Conservation (phyloP, 23 red algal species). For the Pyropia yezoensis region DNA sequence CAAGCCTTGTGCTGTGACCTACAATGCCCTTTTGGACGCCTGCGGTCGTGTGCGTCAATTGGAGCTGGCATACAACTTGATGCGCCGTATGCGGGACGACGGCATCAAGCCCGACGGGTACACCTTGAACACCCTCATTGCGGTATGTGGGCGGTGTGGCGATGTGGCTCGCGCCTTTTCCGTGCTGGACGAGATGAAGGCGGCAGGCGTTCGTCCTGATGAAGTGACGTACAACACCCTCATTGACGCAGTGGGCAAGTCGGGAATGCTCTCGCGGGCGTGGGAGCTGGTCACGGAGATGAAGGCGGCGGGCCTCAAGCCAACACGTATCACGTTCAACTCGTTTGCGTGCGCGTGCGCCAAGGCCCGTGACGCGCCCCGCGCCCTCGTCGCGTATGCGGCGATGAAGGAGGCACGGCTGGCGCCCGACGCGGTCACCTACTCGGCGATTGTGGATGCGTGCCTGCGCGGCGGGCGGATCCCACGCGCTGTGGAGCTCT, state of each 20-base stretch:
- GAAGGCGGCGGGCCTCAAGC: slow-evolving; percentile 27
- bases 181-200: slow-evolving; percentile 48
- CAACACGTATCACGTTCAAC: slow-evolving; percentile 68
- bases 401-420: slow-evolving; percentile 31
- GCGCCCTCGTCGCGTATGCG: slow-evolving; percentile 40
- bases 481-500: slow-evolving; percentile 20
- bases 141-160: slow-evolving; percentile 60
- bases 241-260: slow-evolving; percentile 70
- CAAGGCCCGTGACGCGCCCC: slow-evolving; percentile 35
- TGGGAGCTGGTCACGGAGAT: slow-evolving; percentile 67
- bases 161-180: slow-evolving; percentile 48
- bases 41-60: slow-evolving; percentile 38
- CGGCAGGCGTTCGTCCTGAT: slow-evolving; percentile 49
- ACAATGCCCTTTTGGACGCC: slow-evolving; percentile 68
- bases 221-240: slow-evolving; percentile 92
- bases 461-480: slow-evolving; percentile 37
- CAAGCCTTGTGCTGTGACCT: slow-evolving; percentile 63
- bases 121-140: slow-evolving; percentile 77
- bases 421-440: slow-evolving; percentile 53
- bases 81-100: slow-evolving; percentile 35
- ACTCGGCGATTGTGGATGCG: slow-evolving; percentile 54
- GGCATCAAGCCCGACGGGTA: slow-evolving; percentile 76
- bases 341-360: slow-evolving; percentile 64
- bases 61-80: slow-evolving; percentile 38
- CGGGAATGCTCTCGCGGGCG: slow-evolving; percentile 36